Evolutionary conservation across 257 asterid species (phyloP).

Genomic region (Capsicum chinense): DNA sequence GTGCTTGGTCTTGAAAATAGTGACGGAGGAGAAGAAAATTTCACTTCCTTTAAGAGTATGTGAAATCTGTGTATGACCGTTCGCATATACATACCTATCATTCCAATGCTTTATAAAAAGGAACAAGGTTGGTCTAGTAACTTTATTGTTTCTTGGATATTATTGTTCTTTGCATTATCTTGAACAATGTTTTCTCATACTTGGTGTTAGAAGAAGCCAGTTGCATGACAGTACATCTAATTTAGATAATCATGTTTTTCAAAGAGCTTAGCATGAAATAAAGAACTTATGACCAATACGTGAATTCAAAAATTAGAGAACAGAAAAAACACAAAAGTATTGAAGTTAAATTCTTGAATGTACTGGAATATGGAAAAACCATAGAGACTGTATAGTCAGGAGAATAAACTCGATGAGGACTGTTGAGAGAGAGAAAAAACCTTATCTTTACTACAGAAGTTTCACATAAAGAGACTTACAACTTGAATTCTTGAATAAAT

Average conservation of each 20-base stretch:
- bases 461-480: too few relatives aligned
- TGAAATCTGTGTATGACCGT: constrained; percentile 87
- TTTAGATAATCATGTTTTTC: not conserved
- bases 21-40: constrained; percentile 77
- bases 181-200: not conserved
- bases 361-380: too few relatives aligned
- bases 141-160: not conserved
- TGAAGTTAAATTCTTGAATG: too few relatives aligned
- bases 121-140: constrained; percentile 66
- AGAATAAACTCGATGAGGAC: too few relatives aligned
- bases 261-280: not conserved
- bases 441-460: too few relatives aligned
- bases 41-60: constrained; percentile 70
- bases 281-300: not conserved
- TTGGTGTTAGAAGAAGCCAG: not conserved
- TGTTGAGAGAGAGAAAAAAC: too few relatives aligned
- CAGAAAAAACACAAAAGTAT: too few relatives aligned
- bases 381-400: too few relatives aligned
- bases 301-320: too few relatives aligned
- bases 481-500: too few relatives aligned
- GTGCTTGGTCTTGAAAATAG: constrained; percentile 97
- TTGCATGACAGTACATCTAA: not conserved
- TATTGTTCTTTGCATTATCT: not conserved
- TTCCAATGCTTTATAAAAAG: constrained; percentile 92
- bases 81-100: constrained; percentile 86